Base-by-base conservation (phyloP, 225 moss, liverwort and hornwort species). In the Polytrichum formosum region DNA sequence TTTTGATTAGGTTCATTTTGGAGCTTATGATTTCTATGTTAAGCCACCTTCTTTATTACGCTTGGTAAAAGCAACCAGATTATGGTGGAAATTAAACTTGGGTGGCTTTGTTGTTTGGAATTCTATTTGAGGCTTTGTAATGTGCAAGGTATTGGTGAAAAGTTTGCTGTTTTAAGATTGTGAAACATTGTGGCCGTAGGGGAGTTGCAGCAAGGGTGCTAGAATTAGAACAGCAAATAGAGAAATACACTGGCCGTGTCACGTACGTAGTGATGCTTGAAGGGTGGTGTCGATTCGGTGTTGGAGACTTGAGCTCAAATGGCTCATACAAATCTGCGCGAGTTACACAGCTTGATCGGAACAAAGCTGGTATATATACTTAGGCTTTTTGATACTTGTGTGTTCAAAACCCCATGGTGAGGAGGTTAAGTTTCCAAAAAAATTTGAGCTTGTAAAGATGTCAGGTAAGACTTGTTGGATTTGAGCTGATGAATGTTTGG, bases 271-370 rank as follows among this genome's bases (percentile, higher is more conserved):
- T 81, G 66, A 70, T 81, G 68, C 81, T 81, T 70, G 81, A 81
- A 81, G 81, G 81, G 10, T 73, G 76, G 76, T 81, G 81, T 56
- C 81, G 81, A 29, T 77, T 81, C n/a, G 73, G 81, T 70, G 81
- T 81, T 20, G 70, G 77, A 23, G 73, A 81, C 65, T 70, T 77
- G 69, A 73, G 72, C 69, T 76, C 66, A 22, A 76, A 70, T 63
- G 69, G 59, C 53, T 73, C 73, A 26, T 81, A 77, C 73, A 81
- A 70, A 26, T 69, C 73, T 81, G 76, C 81, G 26, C 73, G 66
- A 35, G 69, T 81, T 55, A 61, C 76, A 62, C 81, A 76, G 70
- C 81, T 81, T 66, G 81, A 81, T 73, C 64, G 73, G 55, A 81
- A 73, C 55, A 73, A 77, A 69, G 66, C 81, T 81, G 81, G 81